Evolutionary conservation across 768 basidiomycete genomes (phyloP).

Genomic region (Sporobolomyces pararoseus): DNA sequence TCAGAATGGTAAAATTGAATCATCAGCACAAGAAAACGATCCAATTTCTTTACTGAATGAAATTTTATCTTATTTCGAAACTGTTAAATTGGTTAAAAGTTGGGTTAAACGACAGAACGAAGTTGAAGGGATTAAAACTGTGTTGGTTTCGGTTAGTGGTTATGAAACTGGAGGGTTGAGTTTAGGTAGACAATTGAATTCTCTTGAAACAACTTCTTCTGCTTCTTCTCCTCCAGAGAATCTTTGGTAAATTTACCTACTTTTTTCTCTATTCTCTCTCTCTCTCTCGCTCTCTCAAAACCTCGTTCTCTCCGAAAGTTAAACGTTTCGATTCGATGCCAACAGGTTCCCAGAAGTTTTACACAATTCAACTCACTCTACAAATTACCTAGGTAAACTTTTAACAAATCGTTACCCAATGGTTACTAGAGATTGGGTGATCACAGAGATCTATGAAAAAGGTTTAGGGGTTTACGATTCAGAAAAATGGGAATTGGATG

Average conservation of each 20-base stretch:
- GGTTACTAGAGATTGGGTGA: slow-evolving; percentile 32
- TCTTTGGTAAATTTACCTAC: slow-evolving; percentile 17
- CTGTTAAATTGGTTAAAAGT: slow-evolving; percentile 41
- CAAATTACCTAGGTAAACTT: slow-evolving; percentile 33
- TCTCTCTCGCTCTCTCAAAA: no score
- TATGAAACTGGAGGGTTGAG: slow-evolving; percentile 47
- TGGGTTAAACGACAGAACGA: slow-evolving; percentile 39
- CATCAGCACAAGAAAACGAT: slow-evolving; percentile 39
- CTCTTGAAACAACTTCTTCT: no score
- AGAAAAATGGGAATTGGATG: slow-evolving; percentile 34
- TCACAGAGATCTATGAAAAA: slow-evolving; percentile 33
- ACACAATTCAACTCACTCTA: slow-evolving; percentile 42
- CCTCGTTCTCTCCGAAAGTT: no score
- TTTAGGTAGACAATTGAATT: slow-evolving; percentile 41
- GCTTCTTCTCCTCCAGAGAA: slow-evolving; percentile 42
- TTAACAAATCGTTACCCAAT: slow-evolving; percentile 22
- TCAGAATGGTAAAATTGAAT: slow-evolving; percentile 45
- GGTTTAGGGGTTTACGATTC: slow-evolving; percentile 44
- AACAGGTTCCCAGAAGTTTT: slow-evolving; percentile 45
- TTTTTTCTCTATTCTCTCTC: background rate
- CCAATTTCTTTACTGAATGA: slow-evolving; percentile 40
- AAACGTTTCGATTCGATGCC: no score
- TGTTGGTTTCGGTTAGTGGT: slow-evolving; percentile 45
- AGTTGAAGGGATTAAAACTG: slow-evolving; percentile 29
- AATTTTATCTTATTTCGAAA: slow-evolving; percentile 45